Conservation (phyloP, 371 early-diverging fungal genomes). For the Mortierella sp. region DNA sequence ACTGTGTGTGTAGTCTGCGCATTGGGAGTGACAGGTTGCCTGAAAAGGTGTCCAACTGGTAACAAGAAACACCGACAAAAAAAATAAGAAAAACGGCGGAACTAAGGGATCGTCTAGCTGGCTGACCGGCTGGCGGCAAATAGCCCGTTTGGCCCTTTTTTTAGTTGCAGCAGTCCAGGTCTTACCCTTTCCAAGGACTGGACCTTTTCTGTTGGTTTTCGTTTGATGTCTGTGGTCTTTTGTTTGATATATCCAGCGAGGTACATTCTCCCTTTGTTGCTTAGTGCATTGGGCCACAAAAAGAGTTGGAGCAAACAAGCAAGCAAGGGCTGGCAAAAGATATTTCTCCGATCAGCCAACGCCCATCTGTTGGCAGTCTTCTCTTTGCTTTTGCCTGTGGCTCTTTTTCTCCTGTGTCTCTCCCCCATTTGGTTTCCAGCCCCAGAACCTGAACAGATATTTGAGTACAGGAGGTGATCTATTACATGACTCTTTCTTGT, state of each 20-base stretch:
- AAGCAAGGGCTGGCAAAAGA: not conserved
- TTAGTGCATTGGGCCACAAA: not conserved
- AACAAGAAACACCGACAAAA: not conserved
- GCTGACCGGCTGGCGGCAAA: not conserved
- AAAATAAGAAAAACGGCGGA: constrained; percentile 1
- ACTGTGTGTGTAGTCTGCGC: no score
- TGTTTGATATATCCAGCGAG: not conserved
- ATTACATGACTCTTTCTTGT: constrained; percentile 7
- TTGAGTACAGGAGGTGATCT: not conserved
- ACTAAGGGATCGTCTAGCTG: not conserved
- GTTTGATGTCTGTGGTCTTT: not conserved
- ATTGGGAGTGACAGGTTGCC: not conserved
- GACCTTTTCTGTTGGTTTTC: not conserved
- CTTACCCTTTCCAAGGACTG: not conserved
- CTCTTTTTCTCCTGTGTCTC: no score
- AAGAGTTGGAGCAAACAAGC: not conserved
- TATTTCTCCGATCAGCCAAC: constrained; percentile 6
- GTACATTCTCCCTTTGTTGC: not conserved
- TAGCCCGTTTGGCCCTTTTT: constrained; percentile 8
- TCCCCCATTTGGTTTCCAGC: not conserved
- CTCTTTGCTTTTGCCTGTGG: not conserved
- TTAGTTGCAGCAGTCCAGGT: constrained; percentile 2
- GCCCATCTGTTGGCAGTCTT: not conserved
- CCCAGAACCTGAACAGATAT: not conserved
- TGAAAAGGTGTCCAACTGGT: not conserved